These are phyloP conservation scores for Brassica balearica DNA, from an alignment of 441 rosid species.

Conservation along the genomic window DNA sequence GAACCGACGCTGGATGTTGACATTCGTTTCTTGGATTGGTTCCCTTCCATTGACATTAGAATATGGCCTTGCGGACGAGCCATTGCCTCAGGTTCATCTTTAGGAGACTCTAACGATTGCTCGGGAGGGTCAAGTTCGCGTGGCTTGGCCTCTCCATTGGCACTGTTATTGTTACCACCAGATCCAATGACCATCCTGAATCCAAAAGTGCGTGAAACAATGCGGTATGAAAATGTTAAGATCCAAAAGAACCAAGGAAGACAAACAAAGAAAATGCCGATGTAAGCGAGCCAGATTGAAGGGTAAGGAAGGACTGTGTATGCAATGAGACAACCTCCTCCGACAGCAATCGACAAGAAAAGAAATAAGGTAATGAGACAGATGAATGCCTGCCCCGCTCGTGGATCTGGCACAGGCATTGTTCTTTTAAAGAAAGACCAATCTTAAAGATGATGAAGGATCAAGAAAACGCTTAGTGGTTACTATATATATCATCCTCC, in stretches of 20 bases:
- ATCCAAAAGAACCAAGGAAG: constrained; percentile 89
- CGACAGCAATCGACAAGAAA: constrained; percentile 46
- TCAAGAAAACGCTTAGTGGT: constrained; percentile 25
- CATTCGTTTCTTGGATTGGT: constrained; percentile 41
- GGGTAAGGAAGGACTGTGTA: constrained; percentile 58
- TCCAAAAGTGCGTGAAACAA: constrained; percentile 64
- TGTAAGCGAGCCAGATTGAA: constrained; percentile 54
- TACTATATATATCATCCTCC: constrained; percentile 41
- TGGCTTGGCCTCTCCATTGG: constrained; percentile 14
- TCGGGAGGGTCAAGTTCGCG: constrained; percentile 34
- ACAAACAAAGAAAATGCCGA: constrained; percentile 70
- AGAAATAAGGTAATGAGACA: constrained; percentile 54
- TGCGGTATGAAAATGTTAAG: constrained; percentile 62
- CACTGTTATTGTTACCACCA: constrained; percentile 40
- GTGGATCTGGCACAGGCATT: constrained; percentile 73
- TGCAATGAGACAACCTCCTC: constrained; percentile 56
- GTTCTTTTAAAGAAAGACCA: constrained; percentile 1
- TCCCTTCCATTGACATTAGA: constrained; percentile 31
- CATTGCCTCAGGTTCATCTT: constrained; percentile 26
- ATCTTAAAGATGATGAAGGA: constrained; percentile 33
- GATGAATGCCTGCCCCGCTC: constrained; percentile 52
- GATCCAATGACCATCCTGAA: constrained; percentile 64
- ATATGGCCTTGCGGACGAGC: constrained; percentile 34
- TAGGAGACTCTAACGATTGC: constrained; percentile 31
- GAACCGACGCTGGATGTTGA: constrained; percentile 44